Percentiles rank a stretch among this genome's conserved stretches.
Conservation (phyloP, 1,284 basidiomycete genomes). For the Grifola frondosa region DNA sequence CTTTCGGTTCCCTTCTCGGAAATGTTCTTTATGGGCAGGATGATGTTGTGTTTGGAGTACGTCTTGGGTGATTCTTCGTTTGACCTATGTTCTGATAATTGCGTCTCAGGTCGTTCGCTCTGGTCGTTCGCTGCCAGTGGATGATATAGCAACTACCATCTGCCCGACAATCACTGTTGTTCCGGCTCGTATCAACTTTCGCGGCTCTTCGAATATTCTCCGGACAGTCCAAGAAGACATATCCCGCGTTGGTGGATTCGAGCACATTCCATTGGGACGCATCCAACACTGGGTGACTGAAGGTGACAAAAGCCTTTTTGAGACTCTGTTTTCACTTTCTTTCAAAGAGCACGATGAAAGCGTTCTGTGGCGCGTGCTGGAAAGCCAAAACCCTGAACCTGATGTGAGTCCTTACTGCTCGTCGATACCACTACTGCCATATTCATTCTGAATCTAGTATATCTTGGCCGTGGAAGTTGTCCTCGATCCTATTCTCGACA, state of each 20-base stretch:
- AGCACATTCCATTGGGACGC: slow-evolving; percentile 43
- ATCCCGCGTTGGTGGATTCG: slow-evolving; percentile 39
- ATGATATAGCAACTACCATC: slow-evolving; percentile 38
- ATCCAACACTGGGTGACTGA: slow-evolving; percentile 48
- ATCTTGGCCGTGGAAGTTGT: slow-evolving; percentile 46
- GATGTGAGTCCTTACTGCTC: slow-evolving; percentile 37
- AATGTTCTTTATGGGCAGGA: slow-evolving; percentile 25
- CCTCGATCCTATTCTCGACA: slow-evolving; percentile 33
- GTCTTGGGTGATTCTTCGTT: slow-evolving; percentile 15
- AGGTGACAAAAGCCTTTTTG: slow-evolving; percentile 36
- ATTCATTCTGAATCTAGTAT: slow-evolving; percentile 41
- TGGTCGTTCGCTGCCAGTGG: slow-evolving; percentile 43
- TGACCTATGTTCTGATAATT: slow-evolving; percentile 8
- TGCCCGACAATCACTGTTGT: slow-evolving; percentile 45
- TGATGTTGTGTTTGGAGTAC: slow-evolving; percentile 47
- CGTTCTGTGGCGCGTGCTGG: slow-evolving; percentile 28
- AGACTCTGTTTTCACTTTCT: slow-evolving; percentile 46
- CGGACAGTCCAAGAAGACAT: slow-evolving; percentile 39
- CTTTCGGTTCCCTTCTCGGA: slow-evolving; percentile 38
- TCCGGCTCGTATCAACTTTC: slow-evolving; percentile 40
- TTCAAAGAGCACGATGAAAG: slow-evolving; percentile 30
- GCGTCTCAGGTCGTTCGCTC: slow-evolving; percentile 44
- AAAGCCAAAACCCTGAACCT: slow-evolving; percentile 43
- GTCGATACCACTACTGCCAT: background rate
- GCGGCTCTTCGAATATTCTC: slow-evolving; percentile 28